phyloP scores from a whole-genome alignment of 2,329 filamentous ascomycete genomes.

The Lachnum nothofagi region DNA sequence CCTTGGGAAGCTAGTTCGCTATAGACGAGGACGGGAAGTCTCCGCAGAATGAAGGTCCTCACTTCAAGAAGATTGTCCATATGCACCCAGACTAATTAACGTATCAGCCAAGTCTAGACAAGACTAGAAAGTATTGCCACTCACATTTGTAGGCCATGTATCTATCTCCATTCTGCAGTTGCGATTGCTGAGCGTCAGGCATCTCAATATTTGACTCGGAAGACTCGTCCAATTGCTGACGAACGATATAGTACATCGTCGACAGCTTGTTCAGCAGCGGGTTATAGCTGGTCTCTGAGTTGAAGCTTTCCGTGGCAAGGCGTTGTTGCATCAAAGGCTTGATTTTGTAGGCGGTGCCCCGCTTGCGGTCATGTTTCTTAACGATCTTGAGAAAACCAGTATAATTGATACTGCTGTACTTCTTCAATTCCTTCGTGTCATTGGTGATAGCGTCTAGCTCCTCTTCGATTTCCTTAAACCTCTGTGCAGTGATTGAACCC shows the following conservation, averaged over 20 bases:
- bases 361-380: constrained; percentile 97
- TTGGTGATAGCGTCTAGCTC: constrained; percentile 86
- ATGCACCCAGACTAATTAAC: constrained; percentile 76
- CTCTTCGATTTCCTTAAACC: constrained; percentile 65
- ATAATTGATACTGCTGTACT: constrained; percentile 94
- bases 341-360: constrained; percentile 80
- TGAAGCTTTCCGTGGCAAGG: constrained; percentile 83
- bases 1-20: constrained; percentile 82
- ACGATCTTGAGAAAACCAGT: constrained; percentile 96
- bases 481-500: constrained; percentile 43
- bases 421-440: constrained; percentile 88
- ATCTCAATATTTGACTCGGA: constrained; percentile 36
- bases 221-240: constrained; percentile 68
- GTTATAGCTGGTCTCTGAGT: constrained; percentile 83
- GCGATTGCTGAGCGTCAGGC: constrained; percentile 42
- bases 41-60: constrained; percentile 89
- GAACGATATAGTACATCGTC: constrained; percentile 91
- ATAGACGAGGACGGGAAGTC: constrained; percentile 86
- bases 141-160: constrained; percentile 85
- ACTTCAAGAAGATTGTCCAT: constrained; percentile 92
- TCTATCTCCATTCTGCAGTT: constrained; percentile 60
- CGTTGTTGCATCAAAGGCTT: constrained; percentile 87
- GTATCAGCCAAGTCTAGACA: constrained; percentile 30
- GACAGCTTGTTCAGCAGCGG: constrained; percentile 86
- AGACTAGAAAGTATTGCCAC: constrained; percentile 27